Base-by-base conservation (phyloP, 2,329 filamentous ascomycete genomes). In the Chaetomium sp. region DNA sequence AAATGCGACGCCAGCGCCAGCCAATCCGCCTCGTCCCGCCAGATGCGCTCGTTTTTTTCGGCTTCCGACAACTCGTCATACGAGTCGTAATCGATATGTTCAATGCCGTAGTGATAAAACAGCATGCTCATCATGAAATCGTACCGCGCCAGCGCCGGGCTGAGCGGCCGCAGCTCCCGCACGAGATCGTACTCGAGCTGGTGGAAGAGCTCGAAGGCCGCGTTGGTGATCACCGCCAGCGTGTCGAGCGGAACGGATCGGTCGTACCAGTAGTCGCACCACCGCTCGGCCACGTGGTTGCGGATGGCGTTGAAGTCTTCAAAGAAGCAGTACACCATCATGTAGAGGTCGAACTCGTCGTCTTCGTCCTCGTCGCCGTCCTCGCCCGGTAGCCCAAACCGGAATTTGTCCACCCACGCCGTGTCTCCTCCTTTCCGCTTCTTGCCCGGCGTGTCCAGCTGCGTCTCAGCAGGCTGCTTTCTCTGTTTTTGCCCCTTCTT, bases 281-380 rank as follows among this genome's bases (percentile, higher is more conserved):
- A 70, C 10, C 63, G 59, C 45, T 70, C 68, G 6, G 56, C 50
- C 5, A 70, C 53, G 49, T 68, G 64, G 38, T 65, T 63, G 14
- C 66, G 62, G 51, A 70, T 65, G 37, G 48, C 38, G 52, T 68
- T 70, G 58, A 67, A 69, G 54, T 70, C 69, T 12, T 67, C 66
- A 54, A 70, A 70, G 54, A 69, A 68, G 57, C 67, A 70, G 48
- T 69, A 69, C 27, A 71, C 56, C 49, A 70, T 61, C 65, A 70
- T 68, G 58, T 68, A 69, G 40, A 65, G 49, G 36, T 70, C 67
- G 37, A 66, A 59, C 32, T 65, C 64, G 34, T 67, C 62, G 3
- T 65, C 61, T 27, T 27, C 19, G 19, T 27, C 19, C 5, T 63
- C 61, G 12, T 63, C 61, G 10, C 61, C 59, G 0, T 60, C 60